Evolutionary conservation across 2,329 filamentous ascomycete species (phyloP), one percentile per base, ranked within the genome.

Genomic region (Aspergillus versicolor): DNA sequence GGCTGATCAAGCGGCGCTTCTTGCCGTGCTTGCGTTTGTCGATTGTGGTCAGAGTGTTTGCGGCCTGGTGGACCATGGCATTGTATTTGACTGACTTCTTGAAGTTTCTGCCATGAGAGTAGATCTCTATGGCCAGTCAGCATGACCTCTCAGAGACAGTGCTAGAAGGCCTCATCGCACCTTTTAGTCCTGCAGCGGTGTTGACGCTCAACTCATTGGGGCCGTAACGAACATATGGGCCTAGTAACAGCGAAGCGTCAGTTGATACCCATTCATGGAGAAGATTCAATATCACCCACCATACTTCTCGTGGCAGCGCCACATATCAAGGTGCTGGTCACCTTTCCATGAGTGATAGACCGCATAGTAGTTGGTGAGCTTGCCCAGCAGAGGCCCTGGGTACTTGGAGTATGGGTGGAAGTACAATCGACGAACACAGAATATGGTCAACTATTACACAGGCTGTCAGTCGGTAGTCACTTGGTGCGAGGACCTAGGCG

Each of bases 371-470:
- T n/a, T 43, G 5, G 50, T 52, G 3, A 52, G 17, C 15, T 45
- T 52, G 11, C 40, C 50, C 3, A 52, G 24, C 2, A 52, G 6
- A n/a, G 50, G 50, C 7, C 50, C 50, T 2, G 50, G 50, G 24
- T 52, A 52, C n/a, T 45, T 45, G 4, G 50, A 15, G 11, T 34
- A 34, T 4, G 50, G 50, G 40, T 45, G 40, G 21, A 52, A 52
- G 22, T 32, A 44, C 12, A 52, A 30, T 4, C 49, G 49, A n/a
- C 37, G 21, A 5, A 48, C 8, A n/a, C 30, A 17, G 8, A 48
- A 8, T 17, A 22, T 24, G 12, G 22, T 59, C n/a, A 24, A 24
- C 22, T 24, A 24, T 24, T 87, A 83, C 64, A 15, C 41, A 43
- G 40, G 17, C 22, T 43, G 22, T 24, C 13, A 43, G 41, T n/a